Evolutionary conservation across 768 basidiomycete species (phyloP), one percentile per base, ranked within the genome.

Genomic region (Austroboletus eburneus): DNA sequence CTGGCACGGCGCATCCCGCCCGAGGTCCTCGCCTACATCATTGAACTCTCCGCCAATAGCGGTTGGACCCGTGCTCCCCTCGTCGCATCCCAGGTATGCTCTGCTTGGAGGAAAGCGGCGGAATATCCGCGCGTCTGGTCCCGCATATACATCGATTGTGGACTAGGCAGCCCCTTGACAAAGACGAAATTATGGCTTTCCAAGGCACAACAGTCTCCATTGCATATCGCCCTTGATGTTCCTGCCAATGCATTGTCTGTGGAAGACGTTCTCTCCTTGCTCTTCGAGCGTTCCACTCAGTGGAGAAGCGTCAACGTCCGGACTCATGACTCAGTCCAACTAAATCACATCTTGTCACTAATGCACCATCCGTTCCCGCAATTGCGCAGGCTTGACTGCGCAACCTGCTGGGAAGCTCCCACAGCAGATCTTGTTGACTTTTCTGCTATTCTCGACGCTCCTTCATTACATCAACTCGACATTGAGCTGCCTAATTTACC

Each of bases 21-120:
- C 1, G 81, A 84, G 56, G 60, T 83, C 21, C 69, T 84, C 21
- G 74, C 74, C 23, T 58, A 63, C 48, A 75, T 83, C 27, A 78
- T 83, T 54, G 74, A 78, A 48, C 62, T 69, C 32, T 79, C 78
- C 58, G 71, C 73, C 4, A 63, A 62, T 18, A 69, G 70, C 38
- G 75, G 77, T 12, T 81, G 78, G 76, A 74, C 73, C 22, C 70
- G 72, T 22, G 77, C 74, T 17, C 81, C 81, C 17, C 57, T 83
- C 13, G 67, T 73, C 25, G 72, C 71, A 34, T 82, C 80, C 9
- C 77, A 80, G 39, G 79, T 83, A 34, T 84, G 80, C 55, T 70
- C 74, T 3, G 66, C 72, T 42, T 85, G 82, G 82, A 71, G 80
- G 45, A 71, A 67, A 52, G 80, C 79, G 1, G 68, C 77, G 14